Percentiles rank a stretch among this genome's conserved stretches.
phyloP scores from a whole-genome alignment of 2,329 filamentous ascomycete genomes.

The Pseudodiploospora longispora region DNA sequence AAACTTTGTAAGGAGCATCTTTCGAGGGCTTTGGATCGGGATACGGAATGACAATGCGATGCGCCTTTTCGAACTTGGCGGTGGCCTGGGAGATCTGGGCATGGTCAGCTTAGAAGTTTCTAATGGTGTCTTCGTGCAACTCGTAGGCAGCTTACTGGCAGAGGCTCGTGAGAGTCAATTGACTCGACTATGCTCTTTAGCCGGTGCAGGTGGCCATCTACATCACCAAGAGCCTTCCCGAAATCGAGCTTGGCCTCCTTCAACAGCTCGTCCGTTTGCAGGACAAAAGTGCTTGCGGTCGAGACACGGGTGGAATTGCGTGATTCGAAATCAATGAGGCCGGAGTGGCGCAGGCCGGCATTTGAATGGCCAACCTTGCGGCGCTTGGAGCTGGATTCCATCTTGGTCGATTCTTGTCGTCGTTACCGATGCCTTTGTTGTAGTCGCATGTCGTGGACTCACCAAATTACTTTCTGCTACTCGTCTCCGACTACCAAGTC shows the following conservation, averaged over 20 bases:
- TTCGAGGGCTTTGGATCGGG: constrained; percentile 69
- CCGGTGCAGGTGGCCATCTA: constrained; percentile 41
- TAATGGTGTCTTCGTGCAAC: neutral
- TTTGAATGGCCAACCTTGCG: constrained; percentile 38
- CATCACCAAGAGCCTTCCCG: constrained; percentile 36
- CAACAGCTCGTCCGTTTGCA: constrained; percentile 53
- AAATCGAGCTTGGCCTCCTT: constrained; percentile 48
- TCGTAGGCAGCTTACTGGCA: constrained; percentile 35
- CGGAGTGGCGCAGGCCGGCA: constrained; percentile 24
- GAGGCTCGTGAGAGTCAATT: constrained; percentile 39
- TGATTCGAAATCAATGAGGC: constrained; percentile 33
- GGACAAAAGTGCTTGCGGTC: constrained; percentile 46
- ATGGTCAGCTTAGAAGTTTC: neutral
- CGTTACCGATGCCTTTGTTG: too few relatives aligned
- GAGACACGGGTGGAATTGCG: constrained; percentile 31
- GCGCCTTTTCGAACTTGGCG: constrained; percentile 56
- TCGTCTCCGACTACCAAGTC: too few relatives aligned
- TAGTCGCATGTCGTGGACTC: too few relatives aligned
- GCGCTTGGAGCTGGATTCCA: constrained; percentile 41
- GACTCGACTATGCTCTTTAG: constrained; percentile 46
- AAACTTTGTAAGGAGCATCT: constrained; percentile 73
- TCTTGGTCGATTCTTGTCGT: constrained; percentile 13
- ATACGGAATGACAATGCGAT: constrained; percentile 70
- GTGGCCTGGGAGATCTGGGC: constrained; percentile 59
- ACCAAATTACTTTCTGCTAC: too few relatives aligned